phyloP scores from a whole-genome alignment of 1,284 basidiomycete species.

The Wolfiporia cocos region DNA sequence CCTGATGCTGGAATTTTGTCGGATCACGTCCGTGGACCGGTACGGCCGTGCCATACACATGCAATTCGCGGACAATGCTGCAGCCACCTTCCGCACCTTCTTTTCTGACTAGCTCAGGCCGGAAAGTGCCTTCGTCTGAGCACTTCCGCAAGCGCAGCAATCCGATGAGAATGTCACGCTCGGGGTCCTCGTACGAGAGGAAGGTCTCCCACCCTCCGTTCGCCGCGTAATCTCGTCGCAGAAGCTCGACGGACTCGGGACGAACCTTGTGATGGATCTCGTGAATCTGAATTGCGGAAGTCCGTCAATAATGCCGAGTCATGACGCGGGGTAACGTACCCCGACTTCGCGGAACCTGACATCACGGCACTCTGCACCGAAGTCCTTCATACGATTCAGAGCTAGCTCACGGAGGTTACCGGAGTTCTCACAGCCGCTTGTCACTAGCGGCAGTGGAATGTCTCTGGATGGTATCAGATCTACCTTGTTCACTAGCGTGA shows the following conservation, averaged over 20 bases:
- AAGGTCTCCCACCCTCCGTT: conserved; percentile 99
- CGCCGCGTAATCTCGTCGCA: conserved; percentile 93
- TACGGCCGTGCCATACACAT: conserved; percentile 99
- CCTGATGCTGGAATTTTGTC: conserved; percentile 96
- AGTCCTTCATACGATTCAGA: conserved; percentile 97
- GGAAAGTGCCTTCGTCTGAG: conserved; percentile 93
- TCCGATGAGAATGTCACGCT: conserved; percentile 94
- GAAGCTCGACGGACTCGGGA: conserved; percentile 94
- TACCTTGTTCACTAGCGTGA: not conserved
- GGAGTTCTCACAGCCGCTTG: conserved; percentile 95
- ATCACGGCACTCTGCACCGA: conserved; percentile 96
- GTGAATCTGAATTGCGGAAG: conserved; percentile 69
- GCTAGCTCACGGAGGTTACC: conserved; percentile 97
- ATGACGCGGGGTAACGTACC: conserved; percentile 59
- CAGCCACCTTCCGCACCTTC: conserved; percentile 72
- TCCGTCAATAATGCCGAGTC: too few species aligned
- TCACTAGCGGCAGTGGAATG: conserved; percentile 92
- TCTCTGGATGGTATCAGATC: conserved; percentile 48
- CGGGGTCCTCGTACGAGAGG: conserved; percentile 97
- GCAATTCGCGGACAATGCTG: conserved; percentile 94
- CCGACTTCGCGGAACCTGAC: conserved; percentile 98
- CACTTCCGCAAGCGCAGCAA: conserved; percentile 92
- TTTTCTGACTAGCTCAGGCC: conserved; percentile 81
- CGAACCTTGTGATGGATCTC: conserved; percentile 98
- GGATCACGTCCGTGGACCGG: conserved; percentile 97